Conservation (phyloP, 495 filamentous ascomycete genomes). For the Viridothelium virens region DNA sequence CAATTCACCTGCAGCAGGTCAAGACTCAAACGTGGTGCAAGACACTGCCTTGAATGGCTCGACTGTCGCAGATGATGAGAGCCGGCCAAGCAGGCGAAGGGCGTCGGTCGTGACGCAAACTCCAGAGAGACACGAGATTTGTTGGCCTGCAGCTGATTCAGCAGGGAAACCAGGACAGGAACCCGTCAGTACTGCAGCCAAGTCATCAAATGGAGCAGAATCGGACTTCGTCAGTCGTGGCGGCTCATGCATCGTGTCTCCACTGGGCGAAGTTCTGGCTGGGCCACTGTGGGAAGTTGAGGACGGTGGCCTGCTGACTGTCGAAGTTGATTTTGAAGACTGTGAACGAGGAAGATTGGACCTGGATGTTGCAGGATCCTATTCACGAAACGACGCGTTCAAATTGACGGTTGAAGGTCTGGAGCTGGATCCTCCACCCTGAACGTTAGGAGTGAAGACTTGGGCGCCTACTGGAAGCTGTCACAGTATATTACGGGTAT, state of each 20-base stretch:
- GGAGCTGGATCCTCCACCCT: constrained; percentile 68
- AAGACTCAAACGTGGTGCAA: not conserved
- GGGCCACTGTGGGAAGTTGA: constrained; percentile 82
- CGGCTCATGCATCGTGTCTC: constrained; percentile 75
- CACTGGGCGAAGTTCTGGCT: constrained; percentile 65
- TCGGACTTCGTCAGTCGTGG: constrained; percentile 56
- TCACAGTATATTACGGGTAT: not conserved
- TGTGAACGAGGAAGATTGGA: constrained; percentile 55
- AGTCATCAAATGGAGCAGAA: constrained; percentile 24
- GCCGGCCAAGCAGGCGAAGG: constrained; percentile 12
- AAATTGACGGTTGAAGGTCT: constrained; percentile 66
- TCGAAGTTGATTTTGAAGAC: constrained; percentile 55
- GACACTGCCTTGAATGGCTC: constrained; percentile 6
- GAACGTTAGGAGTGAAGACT: not conserved
- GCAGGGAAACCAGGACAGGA: constrained; percentile 16
- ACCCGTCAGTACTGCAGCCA: constrained; percentile 11
- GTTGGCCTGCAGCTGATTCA: constrained; percentile 34
- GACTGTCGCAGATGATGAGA: constrained; percentile 3
- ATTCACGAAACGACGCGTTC: constrained; percentile 77
- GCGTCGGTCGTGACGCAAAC: constrained; percentile 38
- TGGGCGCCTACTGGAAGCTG: not conserved
- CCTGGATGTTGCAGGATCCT: constrained; percentile 68
- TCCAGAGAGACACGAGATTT: constrained; percentile 48
- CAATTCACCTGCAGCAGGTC: not conserved
- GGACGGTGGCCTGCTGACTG: constrained; percentile 45